These are phyloP conservation scores for Rhodotorula mucilaginosa DNA, from an alignment of 1,284 basidiomycete species.

Conservation along the genomic window DNA sequence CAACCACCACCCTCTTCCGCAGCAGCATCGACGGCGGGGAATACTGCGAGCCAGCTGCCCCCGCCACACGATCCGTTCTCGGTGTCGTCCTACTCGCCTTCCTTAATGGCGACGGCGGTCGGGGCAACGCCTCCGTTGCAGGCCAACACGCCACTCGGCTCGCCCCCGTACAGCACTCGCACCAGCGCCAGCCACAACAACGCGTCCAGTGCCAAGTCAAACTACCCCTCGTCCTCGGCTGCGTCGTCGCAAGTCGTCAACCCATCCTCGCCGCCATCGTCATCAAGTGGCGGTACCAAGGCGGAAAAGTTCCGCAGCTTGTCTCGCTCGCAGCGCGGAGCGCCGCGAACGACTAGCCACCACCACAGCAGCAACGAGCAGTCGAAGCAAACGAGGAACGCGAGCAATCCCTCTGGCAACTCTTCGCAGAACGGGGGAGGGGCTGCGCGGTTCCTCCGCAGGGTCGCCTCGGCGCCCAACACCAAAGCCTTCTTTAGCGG, in stretches of 20 bases:
- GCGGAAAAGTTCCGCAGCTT: constrained; percentile 22
- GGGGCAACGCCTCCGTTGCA: background rate
- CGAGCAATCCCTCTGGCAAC: constrained; percentile 5
- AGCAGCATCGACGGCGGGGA: too few species aligned
- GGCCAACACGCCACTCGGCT: background rate
- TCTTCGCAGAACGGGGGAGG: background rate
- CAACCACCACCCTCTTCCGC: background rate
- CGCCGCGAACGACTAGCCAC: background rate
- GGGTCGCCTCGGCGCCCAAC: constrained; percentile 94
- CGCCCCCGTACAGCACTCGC: background rate
- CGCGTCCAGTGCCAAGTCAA: background rate
- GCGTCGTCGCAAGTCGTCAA: background rate
- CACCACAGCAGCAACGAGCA: background rate
- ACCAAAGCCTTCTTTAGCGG: constrained; percentile 76
- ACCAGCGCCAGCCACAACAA: background rate
- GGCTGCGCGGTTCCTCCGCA: constrained; percentile 70
- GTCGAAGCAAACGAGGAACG: constrained; percentile 5
- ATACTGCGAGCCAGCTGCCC: background rate
- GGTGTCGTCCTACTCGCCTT: background rate
- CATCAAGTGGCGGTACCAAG: constrained; percentile 9
- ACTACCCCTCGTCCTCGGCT: background rate
- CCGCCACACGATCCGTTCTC: background rate
- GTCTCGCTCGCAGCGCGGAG: constrained; percentile 15
- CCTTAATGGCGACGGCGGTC: background rate
- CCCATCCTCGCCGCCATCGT: background rate